Percentiles rank a stretch among this genome's conserved stretches.
These are phyloP conservation scores for Beauveria rudraprayagi DNA, from an alignment of 2,329 filamentous ascomycete genomes.

Conservation along the genomic window DNA sequence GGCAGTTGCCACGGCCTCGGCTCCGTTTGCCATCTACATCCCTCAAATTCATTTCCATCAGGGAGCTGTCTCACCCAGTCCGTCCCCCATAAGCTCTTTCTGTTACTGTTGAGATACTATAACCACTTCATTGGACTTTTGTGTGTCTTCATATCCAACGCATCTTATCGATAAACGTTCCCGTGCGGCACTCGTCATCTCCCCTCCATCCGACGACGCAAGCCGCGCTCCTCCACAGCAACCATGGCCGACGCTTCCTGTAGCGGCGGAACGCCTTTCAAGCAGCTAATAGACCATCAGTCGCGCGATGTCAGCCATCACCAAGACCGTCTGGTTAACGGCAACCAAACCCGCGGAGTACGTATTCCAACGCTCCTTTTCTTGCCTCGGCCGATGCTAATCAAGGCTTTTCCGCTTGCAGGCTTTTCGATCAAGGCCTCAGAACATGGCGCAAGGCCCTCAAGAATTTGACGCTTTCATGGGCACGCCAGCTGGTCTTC, in stretches of 20 bases:
- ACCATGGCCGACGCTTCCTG: constrained; percentile 35
- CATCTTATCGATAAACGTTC: not conserved
- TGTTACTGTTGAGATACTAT: not conserved
- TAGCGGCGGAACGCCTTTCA: constrained; percentile 35
- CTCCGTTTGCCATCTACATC: constrained; percentile 3
- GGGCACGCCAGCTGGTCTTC: constrained; percentile 20
- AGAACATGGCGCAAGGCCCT: constrained; percentile 19
- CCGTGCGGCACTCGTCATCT: not conserved
- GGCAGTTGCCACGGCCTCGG: constrained; percentile 4
- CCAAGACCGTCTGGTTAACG: constrained; percentile 30
- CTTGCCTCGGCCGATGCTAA: not conserved
- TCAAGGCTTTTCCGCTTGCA: constrained; percentile 17
- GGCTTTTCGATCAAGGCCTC: constrained; percentile 27
- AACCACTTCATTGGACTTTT: not conserved
- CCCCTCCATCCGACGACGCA: not conserved
- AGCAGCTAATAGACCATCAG: constrained; percentile 34
- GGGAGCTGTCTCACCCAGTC: not conserved
- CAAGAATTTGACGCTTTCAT: constrained; percentile 30
- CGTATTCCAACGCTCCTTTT: constrained; percentile 12
- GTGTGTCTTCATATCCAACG: not conserved
- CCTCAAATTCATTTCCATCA: not conserved
- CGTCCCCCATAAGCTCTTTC: not conserved
- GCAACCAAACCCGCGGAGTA: constrained; percentile 23
- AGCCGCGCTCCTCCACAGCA: not conserved
- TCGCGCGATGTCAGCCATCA: constrained; percentile 33